These are phyloP conservation scores for Sordariomycetes sp. DNA, from an alignment of 2,329 filamentous ascomycete genomes.

Conservation along the genomic window DNA sequence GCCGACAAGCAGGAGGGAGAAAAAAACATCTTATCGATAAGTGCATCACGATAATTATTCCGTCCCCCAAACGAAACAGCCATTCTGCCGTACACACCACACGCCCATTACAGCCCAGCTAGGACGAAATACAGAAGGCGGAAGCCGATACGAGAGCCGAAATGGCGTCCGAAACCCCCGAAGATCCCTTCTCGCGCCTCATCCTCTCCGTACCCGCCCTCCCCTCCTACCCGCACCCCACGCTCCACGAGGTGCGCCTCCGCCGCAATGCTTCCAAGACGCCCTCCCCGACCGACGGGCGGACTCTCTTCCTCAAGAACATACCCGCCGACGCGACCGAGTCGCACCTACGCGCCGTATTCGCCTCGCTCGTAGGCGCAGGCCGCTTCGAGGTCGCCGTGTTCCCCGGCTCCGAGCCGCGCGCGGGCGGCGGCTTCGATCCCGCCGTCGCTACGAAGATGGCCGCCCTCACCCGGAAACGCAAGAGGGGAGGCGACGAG, in stretches of 20 bases:
- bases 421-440: slow-evolving; percentile 8
- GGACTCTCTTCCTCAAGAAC: slow-evolving; percentile 86
- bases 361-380: slow-evolving; percentile 59
- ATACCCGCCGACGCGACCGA: slow-evolving; percentile 75
- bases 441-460: slow-evolving; percentile 23
- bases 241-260: slow-evolving; percentile 76
- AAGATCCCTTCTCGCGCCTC: slow-evolving; percentile 55
- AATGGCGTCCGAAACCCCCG: slow-evolving; percentile 6
- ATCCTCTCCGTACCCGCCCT: slow-evolving; percentile 52
- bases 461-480: slow-evolving; percentile 29
- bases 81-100: background rate
- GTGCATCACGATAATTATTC: background rate
- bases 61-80: background rate
- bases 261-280: slow-evolving; percentile 72
- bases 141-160: background rate
- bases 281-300: slow-evolving; percentile 56
- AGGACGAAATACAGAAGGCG: background rate
- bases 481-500: slow-evolving; percentile 44
- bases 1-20: background rate
- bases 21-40: background rate
- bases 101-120: background rate
- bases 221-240: slow-evolving; percentile 46
- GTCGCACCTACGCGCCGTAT: slow-evolving; percentile 61
- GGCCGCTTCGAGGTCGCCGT: slow-evolving; percentile 65
- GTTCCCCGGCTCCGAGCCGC: slow-evolving; percentile 52